phyloP scores from a whole-genome alignment of 1,139 yeast species.

The Petasospora rhodanensis region DNA sequence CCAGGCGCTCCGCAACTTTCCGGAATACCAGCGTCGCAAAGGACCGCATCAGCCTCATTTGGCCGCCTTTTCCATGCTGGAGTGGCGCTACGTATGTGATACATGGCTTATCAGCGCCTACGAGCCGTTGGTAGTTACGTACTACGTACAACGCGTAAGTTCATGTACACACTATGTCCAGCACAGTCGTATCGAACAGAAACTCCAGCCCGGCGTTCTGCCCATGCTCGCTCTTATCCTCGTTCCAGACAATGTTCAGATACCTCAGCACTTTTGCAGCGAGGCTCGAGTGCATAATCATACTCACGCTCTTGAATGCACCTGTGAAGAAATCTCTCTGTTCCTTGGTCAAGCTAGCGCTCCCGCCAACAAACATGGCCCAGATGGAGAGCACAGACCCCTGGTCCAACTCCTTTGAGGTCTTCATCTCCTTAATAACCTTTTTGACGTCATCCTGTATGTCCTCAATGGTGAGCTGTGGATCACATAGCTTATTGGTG shows the following conservation, averaged over 20 bases:
- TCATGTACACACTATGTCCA: conserved; percentile 21
- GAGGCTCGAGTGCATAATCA: conserved; percentile 17
- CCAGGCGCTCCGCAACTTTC: no score
- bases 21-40: no score
- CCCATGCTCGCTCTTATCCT: no score
- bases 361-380: conserved; percentile 23
- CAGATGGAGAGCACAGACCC: conserved; percentile 19
- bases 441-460: conserved; percentile 13
- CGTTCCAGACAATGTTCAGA: conserved; percentile 23
- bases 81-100: no score
- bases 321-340: conserved; percentile 13
- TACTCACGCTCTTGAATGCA: conserved; percentile 13
- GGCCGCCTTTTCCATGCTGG: no score
- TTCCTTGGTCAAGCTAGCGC: conserved; percentile 11
- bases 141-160: no score
- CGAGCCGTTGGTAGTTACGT: no score
- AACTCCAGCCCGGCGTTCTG: conserved; percentile 20
- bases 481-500: conserved; percentile 15
- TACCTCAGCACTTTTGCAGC: conserved; percentile 22
- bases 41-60: no score
- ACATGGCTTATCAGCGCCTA: no score
- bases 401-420: conserved; percentile 8
- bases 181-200: conserved; percentile 22
- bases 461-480: conserved; percentile 10
- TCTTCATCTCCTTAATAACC: conserved; percentile 11